Conservation (phyloP, 2,329 filamentous ascomycete species). For the Pseudopithomyces chartarum region DNA sequence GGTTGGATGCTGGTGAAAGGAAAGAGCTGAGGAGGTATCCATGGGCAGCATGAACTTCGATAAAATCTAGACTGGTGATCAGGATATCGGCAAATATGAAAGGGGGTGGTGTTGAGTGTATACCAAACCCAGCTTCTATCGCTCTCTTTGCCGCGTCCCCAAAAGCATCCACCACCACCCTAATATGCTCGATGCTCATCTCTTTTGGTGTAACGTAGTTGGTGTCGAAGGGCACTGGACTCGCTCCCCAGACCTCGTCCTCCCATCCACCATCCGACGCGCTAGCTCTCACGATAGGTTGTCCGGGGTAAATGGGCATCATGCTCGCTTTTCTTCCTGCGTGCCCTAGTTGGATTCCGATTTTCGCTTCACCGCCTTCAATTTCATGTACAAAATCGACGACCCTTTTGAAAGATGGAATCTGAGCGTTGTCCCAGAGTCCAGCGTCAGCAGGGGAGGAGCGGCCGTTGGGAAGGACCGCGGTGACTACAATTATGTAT, state of each 20-base stretch:
- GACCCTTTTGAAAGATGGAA: slow-evolving; percentile 16
- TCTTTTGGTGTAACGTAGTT: slow-evolving; percentile 21
- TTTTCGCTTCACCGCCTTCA: slow-evolving; percentile 2
- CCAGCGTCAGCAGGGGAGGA: slow-evolving; percentile 21
- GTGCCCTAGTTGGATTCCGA: slow-evolving; percentile 25
- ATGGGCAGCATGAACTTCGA: slow-evolving; percentile 42
- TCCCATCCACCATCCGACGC: slow-evolving; percentile 25
- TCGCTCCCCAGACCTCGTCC: slow-evolving; percentile 25
- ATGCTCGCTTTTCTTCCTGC: slow-evolving; percentile 25
- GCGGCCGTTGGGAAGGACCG: slow-evolving; percentile 20
- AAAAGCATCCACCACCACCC: slow-evolving; percentile 39
- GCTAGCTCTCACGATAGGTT: slow-evolving; percentile 1
- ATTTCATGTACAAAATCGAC: slow-evolving; percentile 20
- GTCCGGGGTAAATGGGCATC: slow-evolving; percentile 15
- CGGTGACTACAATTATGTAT: slow-evolving; percentile 9
- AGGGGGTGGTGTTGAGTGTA: neutral
- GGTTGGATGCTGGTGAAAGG: slow-evolving; percentile 38
- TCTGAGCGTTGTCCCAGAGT: slow-evolving; percentile 23
- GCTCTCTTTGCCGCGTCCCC: slow-evolving; percentile 33
- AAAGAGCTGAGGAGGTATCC: slow-evolving; percentile 45
- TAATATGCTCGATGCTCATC: slow-evolving; percentile 42
- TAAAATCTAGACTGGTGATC: slow-evolving; percentile 16
- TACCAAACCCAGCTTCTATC: slow-evolving; percentile 54
- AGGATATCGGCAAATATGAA: neutral
- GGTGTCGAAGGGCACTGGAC: slow-evolving; percentile 2